phyloP scores from a whole-genome alignment of 345 rosid genomes.

The Cardamine chenopodiifolia region DNA sequence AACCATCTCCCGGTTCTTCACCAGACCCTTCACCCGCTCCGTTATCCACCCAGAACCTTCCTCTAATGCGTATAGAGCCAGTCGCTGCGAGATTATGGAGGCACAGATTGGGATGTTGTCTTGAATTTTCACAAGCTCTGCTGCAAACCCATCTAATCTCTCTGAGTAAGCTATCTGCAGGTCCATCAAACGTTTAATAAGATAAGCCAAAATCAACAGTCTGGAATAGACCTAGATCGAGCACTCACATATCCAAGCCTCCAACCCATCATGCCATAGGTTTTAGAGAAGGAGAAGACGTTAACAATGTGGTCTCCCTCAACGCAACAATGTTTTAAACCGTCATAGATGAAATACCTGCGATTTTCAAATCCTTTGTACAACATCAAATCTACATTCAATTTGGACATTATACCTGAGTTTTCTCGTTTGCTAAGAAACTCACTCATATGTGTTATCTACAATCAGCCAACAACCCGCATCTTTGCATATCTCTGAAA shows the following conservation, averaged over 20 bases:
- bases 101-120: conserved; percentile 97
- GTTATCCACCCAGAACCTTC: conserved; percentile 78
- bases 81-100: conserved; percentile 73
- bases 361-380: conserved; percentile 18
- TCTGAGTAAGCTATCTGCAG: conserved; percentile 91
- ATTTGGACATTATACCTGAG: too few species aligned
- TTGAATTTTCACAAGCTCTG: conserved; percentile 81
- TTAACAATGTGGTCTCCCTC: conserved; percentile 94
- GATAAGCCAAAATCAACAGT: background rate
- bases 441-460: conserved; percentile 98
- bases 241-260: conserved; percentile 94
- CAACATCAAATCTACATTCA: background rate
- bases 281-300: conserved; percentile 96
- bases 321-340: conserved; percentile 75
- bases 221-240: background rate
- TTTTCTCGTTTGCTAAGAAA: too few species aligned
- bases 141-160: conserved; percentile 67
- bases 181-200: conserved; percentile 13
- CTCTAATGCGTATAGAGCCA: conserved; percentile 78
- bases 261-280: conserved; percentile 99
- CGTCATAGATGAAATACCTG: conserved; percentile 98
- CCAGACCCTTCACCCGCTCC: conserved; percentile 69
- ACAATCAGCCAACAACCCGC: conserved; percentile 97
- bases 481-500: conserved; percentile 72
- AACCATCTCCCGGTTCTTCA: conserved; percentile 78